phyloP scores from a whole-genome alignment of 768 basidiomycete species.

The Kwoniella sp. region DNA sequence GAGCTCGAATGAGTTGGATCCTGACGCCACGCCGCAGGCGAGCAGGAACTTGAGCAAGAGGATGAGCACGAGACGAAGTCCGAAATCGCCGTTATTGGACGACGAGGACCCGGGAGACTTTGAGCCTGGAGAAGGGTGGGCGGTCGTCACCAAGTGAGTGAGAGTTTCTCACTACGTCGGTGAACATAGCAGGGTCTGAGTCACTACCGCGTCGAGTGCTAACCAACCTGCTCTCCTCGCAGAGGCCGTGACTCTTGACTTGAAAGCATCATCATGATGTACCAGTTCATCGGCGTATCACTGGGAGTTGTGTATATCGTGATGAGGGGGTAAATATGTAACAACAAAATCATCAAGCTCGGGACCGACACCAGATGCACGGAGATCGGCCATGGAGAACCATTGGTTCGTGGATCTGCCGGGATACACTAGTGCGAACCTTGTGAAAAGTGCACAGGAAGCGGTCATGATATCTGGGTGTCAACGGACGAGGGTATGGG shows the following conservation, averaged over 20 bases:
- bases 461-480: too few relatives aligned
- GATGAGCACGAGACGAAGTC: slow-evolving; percentile 28
- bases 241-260: slow-evolving; percentile 30
- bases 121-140: slow-evolving; percentile 50
- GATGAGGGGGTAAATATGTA: slow-evolving; percentile 6
- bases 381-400: too few relatives aligned
- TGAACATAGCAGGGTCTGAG: background rate
- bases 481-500: too few relatives aligned
- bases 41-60: slow-evolving; percentile 19
- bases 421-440: too few relatives aligned
- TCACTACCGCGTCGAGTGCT: background rate
- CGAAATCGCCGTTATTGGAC: slow-evolving; percentile 45
- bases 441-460: too few relatives aligned
- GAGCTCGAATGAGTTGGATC: slow-evolving; percentile 6
- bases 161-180: background rate
- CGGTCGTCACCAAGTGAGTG: slow-evolving; percentile 49
- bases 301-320: slow-evolving; percentile 21
- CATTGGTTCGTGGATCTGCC: too few relatives aligned
- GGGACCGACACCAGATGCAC: too few relatives aligned
- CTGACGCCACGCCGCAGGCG: slow-evolving; percentile 19
- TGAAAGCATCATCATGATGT: slow-evolving; percentile 16
- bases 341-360: background rate
- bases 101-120: slow-evolving; percentile 52
- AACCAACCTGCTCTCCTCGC: background rate
- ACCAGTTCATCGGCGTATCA: slow-evolving; percentile 15